A percentile compares a stretch with the other conserved stretches of the same genome.
These are phyloP conservation scores for Ilyonectria sp. DNA, from an alignment of 2,329 filamentous ascomycete species.

Conservation along the genomic window DNA sequence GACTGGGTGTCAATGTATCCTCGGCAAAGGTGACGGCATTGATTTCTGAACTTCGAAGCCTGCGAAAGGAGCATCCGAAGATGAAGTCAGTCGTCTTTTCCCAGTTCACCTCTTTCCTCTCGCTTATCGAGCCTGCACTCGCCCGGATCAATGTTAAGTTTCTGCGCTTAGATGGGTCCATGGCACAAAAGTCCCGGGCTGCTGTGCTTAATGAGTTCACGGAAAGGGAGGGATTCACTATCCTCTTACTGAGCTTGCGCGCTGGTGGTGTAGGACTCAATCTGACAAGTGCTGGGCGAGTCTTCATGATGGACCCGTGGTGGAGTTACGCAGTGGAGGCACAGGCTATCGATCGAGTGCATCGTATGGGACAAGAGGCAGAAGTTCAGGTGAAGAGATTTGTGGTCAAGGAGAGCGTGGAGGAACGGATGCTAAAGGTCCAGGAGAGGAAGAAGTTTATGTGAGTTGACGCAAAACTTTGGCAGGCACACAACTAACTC, in stretches of 20 bases:
- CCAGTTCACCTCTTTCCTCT: conserved; percentile 96
- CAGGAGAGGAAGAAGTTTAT: conserved; percentile 98
- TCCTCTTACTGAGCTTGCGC: conserved; percentile 87
- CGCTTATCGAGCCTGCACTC: conserved; percentile 89
- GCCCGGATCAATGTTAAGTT: conserved; percentile 79
- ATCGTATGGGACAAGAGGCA: conserved; percentile 93
- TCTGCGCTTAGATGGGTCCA: conserved; percentile 92
- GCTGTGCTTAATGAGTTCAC: conserved; percentile 83
- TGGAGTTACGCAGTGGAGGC: conserved; percentile 98
- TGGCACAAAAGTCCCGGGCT: conserved; percentile 88
- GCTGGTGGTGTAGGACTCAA: conserved; percentile 97
- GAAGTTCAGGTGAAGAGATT: conserved; percentile 91
- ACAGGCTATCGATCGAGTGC: conserved; percentile 97
- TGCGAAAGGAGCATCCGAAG: conserved; percentile 75
- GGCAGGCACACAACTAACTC: conserved; percentile 23
- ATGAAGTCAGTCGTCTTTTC: conserved; percentile 96
- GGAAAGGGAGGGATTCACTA: conserved; percentile 71
- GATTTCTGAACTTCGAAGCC: conserved; percentile 78
- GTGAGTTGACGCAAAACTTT: conserved; percentile 66
- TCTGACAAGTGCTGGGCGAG: conserved; percentile 87
- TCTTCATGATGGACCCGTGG: conserved; percentile 99
- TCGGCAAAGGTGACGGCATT: conserved; percentile 92
- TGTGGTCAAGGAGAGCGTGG: conserved; percentile 90
- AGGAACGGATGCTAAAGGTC: conserved; percentile 93
- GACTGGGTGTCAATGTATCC: conserved; percentile 75